Base-by-base conservation (phyloP, 139 green algal species). In the Chlorella sorokiniana region DNA sequence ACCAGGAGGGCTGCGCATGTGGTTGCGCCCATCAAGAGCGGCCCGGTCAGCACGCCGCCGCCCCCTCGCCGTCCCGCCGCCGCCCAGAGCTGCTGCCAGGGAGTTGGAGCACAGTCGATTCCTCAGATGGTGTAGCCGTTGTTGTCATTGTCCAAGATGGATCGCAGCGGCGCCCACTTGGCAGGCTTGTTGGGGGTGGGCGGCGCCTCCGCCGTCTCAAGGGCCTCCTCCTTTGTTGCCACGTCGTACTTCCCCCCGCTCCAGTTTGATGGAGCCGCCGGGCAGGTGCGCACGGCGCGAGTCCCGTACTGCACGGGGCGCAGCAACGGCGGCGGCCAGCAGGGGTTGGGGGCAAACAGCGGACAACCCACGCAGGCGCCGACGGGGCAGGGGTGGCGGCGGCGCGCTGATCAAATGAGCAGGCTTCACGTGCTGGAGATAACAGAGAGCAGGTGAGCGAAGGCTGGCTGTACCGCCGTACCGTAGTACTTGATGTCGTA, bases 401-500 rank as follows among this genome's bases (percentile, higher is more conserved):
- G 16, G 4, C 20, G 11, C 22, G 27, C 22, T 38, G 11, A 29
- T 35, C 51, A 75, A 22, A 71, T 4, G 20, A 35, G 38, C 25
- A 3, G 9, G 48, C 18, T 29, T 40, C 44, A 42, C 14, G 1
- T n/a, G 44, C 4, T 37, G 40, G 10, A 27, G 14, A 20, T 56
- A 16, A 6, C 7, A 40, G 8, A 31, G 4, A 31, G 14, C 0
- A 38, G n/a, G n/a, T n/a, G n/a, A n/a, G n/a, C n/a, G n/a, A n/a
- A n/a, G n/a, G n/a, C n/a, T n/a, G n/a, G n/a, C n/a, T n/a, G n/a
- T n/a, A n/a, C n/a, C n/a, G n/a, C n/a, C 84, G 75, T 65, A 95
- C 90, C 67, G 33, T 90, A 94, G 81, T 96, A 96, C 75, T 91
- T 93, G 65, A 94, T 95, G 84, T 96, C 88, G 76, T 94, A 96